Percentiles rank a stretch among this genome's conserved stretches.
phyloP scores from a whole-genome alignment of 257 asterid species.

The Rubia yunnanensis region DNA sequence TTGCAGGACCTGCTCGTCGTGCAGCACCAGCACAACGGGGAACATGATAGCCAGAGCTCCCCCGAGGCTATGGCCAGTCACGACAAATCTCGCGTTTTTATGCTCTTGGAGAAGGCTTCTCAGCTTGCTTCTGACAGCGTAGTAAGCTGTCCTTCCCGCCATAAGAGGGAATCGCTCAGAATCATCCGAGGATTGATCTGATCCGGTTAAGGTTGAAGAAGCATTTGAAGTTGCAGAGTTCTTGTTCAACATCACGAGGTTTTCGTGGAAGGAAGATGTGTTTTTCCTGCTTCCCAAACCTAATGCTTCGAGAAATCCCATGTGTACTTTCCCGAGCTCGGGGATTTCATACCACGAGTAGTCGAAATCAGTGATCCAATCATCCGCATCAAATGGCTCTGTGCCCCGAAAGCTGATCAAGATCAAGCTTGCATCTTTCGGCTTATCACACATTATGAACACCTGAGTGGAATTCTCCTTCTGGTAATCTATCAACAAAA shows the following conservation, averaged over 20 bases:
- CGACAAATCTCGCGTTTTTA: conserved; percentile 58
- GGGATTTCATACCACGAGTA: conserved; percentile 95
- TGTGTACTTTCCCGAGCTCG: conserved; percentile 77
- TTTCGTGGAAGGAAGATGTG: conserved; percentile 39
- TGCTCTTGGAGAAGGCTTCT: conserved; percentile 52
- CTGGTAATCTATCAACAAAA: conserved; percentile 49
- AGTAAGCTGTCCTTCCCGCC: conserved; percentile 58
- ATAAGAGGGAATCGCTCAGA: conserved; percentile 17
- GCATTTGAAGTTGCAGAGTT: conserved; percentile 1
- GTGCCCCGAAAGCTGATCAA: conserved; percentile 84
- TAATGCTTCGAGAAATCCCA: conserved; percentile 95
- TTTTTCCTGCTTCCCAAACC: conserved; percentile 75
- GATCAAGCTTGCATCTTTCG: conserved; percentile 67
- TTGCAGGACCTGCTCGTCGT: conserved; percentile 54
- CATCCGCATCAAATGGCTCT: conserved; percentile 93
- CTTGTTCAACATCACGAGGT: conserved; percentile 21
- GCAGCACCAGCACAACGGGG: conserved; percentile 62
- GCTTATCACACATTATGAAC: conserved; percentile 67
- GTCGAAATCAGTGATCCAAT: conserved; percentile 92
- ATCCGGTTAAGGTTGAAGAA: conserved; percentile 10
- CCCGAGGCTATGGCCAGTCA: conserved; percentile 91
- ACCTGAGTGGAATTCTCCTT: conserved; percentile 80
- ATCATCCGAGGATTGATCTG: conserved; percentile 14
- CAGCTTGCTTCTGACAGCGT: conserved; percentile 47
- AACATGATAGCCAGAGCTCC: conserved; percentile 88